These are phyloP conservation scores for Candolleomyces aberdarensis DNA, from an alignment of 768 basidiomycete genomes.

Conservation along the genomic window DNA sequence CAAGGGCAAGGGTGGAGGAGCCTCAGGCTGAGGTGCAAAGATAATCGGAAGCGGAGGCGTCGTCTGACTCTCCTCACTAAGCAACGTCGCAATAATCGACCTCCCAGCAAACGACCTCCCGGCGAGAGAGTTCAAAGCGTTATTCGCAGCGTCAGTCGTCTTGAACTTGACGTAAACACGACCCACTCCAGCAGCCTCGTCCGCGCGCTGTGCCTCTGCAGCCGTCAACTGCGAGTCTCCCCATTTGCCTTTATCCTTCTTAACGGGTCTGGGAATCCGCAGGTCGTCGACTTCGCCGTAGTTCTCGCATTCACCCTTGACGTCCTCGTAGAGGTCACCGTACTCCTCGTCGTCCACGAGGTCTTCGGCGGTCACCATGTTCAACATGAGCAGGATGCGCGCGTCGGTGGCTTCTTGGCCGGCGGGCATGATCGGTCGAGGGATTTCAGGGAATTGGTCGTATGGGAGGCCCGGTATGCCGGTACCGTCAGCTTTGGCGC, in stretches of 20 bases:
- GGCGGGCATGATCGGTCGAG: slow-evolving; percentile 85
- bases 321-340: slow-evolving; percentile 90
- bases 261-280: slow-evolving; percentile 83
- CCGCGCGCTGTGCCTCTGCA: slow-evolving; percentile 65
- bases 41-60: slow-evolving; percentile 80
- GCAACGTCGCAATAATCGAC: slow-evolving; percentile 81
- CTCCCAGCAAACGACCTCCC: slow-evolving; percentile 86
- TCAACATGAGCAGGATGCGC: slow-evolving; percentile 93
- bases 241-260: slow-evolving; percentile 84
- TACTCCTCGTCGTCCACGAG: slow-evolving; percentile 89
- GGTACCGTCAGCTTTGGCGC: slow-evolving; percentile 71
- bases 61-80: slow-evolving; percentile 81
- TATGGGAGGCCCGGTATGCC: slow-evolving; percentile 70
- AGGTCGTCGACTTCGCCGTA: slow-evolving; percentile 84
- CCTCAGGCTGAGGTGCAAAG: slow-evolving; percentile 82
- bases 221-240: slow-evolving; percentile 62
- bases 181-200: slow-evolving; percentile 92
- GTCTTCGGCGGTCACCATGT: slow-evolving; percentile 97
- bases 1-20: slow-evolving; percentile 69
- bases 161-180: slow-evolving; percentile 91
- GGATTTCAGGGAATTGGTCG: slow-evolving; percentile 80
- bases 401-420: slow-evolving; percentile 63
- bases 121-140: slow-evolving; percentile 82
- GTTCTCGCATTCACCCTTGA: slow-evolving; percentile 83
- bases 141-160: slow-evolving; percentile 56